These are phyloP conservation scores for Umbelopsis sp. DNA, from an alignment of 192 early-diverging fungal species.

Conservation along the genomic window DNA sequence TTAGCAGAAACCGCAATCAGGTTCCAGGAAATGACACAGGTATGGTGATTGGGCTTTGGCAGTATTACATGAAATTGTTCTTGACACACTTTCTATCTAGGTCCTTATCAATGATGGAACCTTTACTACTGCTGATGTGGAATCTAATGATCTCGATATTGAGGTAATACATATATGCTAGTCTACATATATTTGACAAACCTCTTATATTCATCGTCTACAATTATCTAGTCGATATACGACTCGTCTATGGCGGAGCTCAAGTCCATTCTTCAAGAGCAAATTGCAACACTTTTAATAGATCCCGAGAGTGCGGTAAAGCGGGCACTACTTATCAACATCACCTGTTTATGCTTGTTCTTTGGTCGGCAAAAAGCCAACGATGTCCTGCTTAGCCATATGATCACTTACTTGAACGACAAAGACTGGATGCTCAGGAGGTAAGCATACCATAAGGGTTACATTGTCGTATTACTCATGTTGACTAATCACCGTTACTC, in stretches of 20 bases:
- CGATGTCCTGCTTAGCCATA: slow-evolving; percentile 85
- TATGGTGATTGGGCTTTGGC: slow-evolving; percentile 20
- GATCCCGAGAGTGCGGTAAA: slow-evolving; percentile 83
- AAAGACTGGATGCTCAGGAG: slow-evolving; percentile 91
- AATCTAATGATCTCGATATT: slow-evolving; percentile 45
- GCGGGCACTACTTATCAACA: slow-evolving; percentile 80
- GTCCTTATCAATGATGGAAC: slow-evolving; percentile 48
- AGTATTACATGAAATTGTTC: neutral
- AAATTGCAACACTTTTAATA: slow-evolving; percentile 77
- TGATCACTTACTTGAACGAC: slow-evolving; percentile 97
- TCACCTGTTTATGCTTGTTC: slow-evolving; percentile 80
- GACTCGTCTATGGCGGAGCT: slow-evolving; percentile 74
- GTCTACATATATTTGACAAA: too few relatives aligned
- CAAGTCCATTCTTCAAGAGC: slow-evolving; percentile 79
- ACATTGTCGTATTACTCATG: neutral
- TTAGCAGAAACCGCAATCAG: slow-evolving; percentile 77
- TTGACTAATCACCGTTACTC: neutral
- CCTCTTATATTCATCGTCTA: neutral
- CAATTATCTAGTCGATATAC: slow-evolving; percentile 57
- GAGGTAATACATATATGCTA: slow-evolving; percentile 34
- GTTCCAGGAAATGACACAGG: slow-evolving; percentile 75
- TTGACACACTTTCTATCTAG: slow-evolving; percentile 22
- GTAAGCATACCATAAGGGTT: slow-evolving; percentile 41
- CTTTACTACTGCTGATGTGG: slow-evolving; percentile 42
- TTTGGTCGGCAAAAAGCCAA: slow-evolving; percentile 81